These are phyloP conservation scores for Filobasidium wieringae DNA, from an alignment of 768 basidiomycete genomes.

Conservation along the genomic window DNA sequence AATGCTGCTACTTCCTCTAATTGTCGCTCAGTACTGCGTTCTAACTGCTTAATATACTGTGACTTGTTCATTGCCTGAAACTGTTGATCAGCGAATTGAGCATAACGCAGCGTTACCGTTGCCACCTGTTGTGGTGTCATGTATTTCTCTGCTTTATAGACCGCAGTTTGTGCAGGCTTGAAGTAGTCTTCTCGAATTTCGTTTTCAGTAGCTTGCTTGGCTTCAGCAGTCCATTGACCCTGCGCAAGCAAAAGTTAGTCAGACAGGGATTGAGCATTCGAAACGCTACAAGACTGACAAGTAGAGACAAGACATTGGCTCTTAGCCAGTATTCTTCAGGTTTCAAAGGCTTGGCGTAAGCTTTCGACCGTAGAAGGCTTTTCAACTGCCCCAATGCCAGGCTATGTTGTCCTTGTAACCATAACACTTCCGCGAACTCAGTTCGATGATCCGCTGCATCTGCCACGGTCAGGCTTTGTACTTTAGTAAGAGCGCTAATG, in stretches of 20 bases:
- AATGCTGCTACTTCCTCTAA: slow-evolving; percentile 44
- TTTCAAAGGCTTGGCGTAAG: not conserved
- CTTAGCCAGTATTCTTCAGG: not conserved
- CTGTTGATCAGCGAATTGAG: slow-evolving; percentile 78
- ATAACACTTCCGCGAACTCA: slow-evolving; percentile 82
- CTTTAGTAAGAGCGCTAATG: slow-evolving; percentile 68
- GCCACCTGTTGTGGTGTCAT: not conserved
- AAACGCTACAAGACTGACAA: slow-evolving; percentile 55
- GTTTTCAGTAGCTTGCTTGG: slow-evolving; percentile 65
- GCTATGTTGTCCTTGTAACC: slow-evolving; percentile 74
- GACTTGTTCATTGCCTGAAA: slow-evolving; percentile 61
- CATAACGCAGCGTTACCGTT: slow-evolving; percentile 43
- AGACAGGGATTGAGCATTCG: not conserved
- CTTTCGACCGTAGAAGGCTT: slow-evolving; percentile 15
- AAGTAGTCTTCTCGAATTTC: slow-evolving; percentile 64
- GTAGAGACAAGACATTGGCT: slow-evolving; percentile 44
- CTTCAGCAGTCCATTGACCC: slow-evolving; percentile 85
- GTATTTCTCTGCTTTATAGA: slow-evolving; percentile 1
- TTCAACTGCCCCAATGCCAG: slow-evolving; percentile 65
- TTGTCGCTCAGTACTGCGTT: slow-evolving; percentile 62
- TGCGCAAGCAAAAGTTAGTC: slow-evolving; percentile 32
- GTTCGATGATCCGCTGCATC: slow-evolving; percentile 40
- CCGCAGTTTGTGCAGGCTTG: slow-evolving; percentile 51
- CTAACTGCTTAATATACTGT: slow-evolving; percentile 58
- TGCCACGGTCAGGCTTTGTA: slow-evolving; percentile 48